A percentile compares a stretch with the other conserved stretches of the same genome.
Evolutionary conservation across 345 rosid genomes (phyloP).

Genomic region (Salix koriyanagi): DNA sequence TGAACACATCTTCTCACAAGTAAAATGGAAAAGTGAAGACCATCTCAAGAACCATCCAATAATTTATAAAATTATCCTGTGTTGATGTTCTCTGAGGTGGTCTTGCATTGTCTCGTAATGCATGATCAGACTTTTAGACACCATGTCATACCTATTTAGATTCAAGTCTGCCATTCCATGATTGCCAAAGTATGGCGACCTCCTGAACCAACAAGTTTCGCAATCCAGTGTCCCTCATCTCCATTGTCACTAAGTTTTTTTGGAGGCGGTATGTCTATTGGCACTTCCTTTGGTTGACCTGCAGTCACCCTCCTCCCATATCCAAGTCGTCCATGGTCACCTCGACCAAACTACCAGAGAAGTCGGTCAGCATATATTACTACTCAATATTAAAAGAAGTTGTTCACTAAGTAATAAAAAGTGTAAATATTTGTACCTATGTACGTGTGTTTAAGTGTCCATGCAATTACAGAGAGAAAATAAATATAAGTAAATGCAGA

Average conservation of each 20-base stretch:
- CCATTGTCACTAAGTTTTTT: slow-evolving; percentile 25
- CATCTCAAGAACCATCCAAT: not conserved
- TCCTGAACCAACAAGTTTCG: slow-evolving; percentile 79
- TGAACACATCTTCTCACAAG: not conserved
- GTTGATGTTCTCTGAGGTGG: not conserved
- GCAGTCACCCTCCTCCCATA: slow-evolving; percentile 85
- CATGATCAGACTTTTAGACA: not conserved
- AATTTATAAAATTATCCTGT: not conserved
- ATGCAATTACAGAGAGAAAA: not conserved
- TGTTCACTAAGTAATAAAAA: no score
- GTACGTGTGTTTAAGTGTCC: not conserved
- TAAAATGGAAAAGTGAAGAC: not conserved
- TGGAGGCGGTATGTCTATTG: slow-evolving; percentile 55
- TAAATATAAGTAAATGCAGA: not conserved
- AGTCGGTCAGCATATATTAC: slow-evolving; percentile 3
- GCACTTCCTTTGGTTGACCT: slow-evolving; percentile 90
- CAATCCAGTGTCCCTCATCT: slow-evolving; percentile 61
- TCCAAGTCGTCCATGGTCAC: slow-evolving; percentile 96
- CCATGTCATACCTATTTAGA: slow-evolving; percentile 9
- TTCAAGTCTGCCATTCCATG: slow-evolving; percentile 59
- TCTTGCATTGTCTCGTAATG: not conserved
- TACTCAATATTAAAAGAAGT: not conserved
- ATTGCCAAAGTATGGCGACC: slow-evolving; percentile 92
- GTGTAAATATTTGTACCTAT: not conserved
- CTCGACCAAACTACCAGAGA: slow-evolving; percentile 79